These are phyloP conservation scores for Pichia inconspicua DNA, from an alignment of 1,139 yeast genomes.

Conservation along the genomic window DNA sequence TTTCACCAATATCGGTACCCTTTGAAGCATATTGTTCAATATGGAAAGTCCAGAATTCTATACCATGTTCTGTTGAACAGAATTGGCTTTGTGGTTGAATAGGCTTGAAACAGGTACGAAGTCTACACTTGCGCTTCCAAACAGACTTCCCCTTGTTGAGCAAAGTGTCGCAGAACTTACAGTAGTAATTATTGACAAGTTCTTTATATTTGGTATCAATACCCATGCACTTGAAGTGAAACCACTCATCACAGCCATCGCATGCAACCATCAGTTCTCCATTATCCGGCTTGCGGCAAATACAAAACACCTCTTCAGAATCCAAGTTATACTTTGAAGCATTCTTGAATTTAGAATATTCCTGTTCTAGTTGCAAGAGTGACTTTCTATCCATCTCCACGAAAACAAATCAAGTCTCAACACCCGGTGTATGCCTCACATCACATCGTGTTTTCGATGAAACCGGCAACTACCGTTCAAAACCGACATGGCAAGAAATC, in stretches of 20 bases:
- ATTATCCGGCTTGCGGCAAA: constrained; percentile 71
- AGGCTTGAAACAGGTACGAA: constrained; percentile 53
- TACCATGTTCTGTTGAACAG: constrained; percentile 70
- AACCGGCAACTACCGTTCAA: too few species aligned
- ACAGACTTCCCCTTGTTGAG: constrained; percentile 36
- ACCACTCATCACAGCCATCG: constrained; percentile 96
- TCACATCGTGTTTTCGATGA: too few species aligned
- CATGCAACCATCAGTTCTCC: constrained; percentile 88
- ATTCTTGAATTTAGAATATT: constrained; percentile 36
- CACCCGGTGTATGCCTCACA: too few species aligned
- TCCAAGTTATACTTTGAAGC: constrained; percentile 41
- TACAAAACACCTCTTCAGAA: constrained; percentile 63
- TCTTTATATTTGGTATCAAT: constrained; percentile 46
- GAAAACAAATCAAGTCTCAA: too few species aligned
- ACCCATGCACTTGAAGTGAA: constrained; percentile 72
- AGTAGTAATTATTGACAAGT: constrained; percentile 59
- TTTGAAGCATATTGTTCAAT: constrained; percentile 3
- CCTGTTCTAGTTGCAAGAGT: constrained; percentile 35
- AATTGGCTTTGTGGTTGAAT: constrained; percentile 55
- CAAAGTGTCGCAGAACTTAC: constrained; percentile 63
- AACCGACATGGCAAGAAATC: too few species aligned
- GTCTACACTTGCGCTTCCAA: constrained; percentile 75
- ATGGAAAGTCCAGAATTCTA: constrained; percentile 36
- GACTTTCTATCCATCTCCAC: constrained; percentile 4
- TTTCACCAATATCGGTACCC: constrained; percentile 1